Evolutionary conservation across 1,284 basidiomycete genomes (phyloP), one percentile per base, ranked within the genome.

Genomic region (Fomitiporia mediterranea): DNA sequence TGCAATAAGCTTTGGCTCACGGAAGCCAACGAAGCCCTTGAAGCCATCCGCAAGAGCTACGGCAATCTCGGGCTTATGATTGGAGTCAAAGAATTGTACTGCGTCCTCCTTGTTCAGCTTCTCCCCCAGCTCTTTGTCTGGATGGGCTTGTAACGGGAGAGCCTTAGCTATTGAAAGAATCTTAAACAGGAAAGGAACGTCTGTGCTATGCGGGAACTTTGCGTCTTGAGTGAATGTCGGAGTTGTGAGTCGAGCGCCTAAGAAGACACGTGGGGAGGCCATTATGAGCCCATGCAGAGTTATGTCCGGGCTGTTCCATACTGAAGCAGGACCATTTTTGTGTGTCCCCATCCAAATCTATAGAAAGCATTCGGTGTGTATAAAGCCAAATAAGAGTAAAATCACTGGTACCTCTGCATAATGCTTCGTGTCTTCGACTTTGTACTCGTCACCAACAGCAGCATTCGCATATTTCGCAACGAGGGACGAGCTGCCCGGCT

Each of bases 281-380:
- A 63, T 61, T 57, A 83, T 67, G 61, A 76, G 64, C 13, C 71
- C 65, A 32, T 71, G 66, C 15, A 82, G 72, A 3, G 65, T 61
- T 30, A 66, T 62, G 2, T 64, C 62, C 25, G 67, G 47, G 23
- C 54, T 59, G 0, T 63, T 61, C 25, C 65, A 60, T 35, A 78
- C 66, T 50, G 69, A 70, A 15, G 80, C 78, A 0, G 83, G 82
- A 30, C 80, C 66, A 2, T 74, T 79, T 0, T 80, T 73, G 65
- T 87, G 83, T 0, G 84, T 85, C 13, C 84, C 84, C 82, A 87
- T 85, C 84, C 84, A 86, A 28, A 82, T 69, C 79, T 82, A 60
- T 38, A 30, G 3, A 44, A 28, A 37, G 25, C 39, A 15, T 13
- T 42, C 6, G 51, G 32, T 23, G 4, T 15, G 21, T 37, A 25